These are phyloP conservation scores for Postia placenta DNA, from an alignment of 768 basidiomycete genomes.

Conservation along the genomic window DNA sequence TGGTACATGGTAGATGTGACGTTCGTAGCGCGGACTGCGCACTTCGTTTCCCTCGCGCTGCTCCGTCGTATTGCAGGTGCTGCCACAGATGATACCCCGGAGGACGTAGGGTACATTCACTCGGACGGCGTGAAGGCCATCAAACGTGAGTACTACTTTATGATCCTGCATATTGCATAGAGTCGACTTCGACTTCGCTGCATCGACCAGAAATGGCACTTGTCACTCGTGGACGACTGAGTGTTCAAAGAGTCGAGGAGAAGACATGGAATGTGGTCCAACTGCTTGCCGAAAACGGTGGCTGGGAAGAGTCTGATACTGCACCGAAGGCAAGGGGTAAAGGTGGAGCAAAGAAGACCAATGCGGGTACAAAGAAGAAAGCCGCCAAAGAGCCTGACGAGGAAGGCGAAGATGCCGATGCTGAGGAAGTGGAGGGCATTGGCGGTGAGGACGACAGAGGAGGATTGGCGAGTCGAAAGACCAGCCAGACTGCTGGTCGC, in stretches of 20 bases:
- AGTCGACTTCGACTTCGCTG: neutral
- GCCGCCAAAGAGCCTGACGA: neutral
- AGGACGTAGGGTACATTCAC: slow-evolving; percentile 62
- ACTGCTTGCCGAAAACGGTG: slow-evolving; percentile 62
- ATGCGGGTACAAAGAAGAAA: neutral
- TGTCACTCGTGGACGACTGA: slow-evolving; percentile 74
- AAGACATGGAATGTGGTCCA: slow-evolving; percentile 60
- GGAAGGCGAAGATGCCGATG: neutral
- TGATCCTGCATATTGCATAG: neutral
- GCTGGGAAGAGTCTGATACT: slow-evolving; percentile 50
- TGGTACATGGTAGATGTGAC: slow-evolving; percentile 92
- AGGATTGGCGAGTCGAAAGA: neutral
- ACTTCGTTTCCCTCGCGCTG: slow-evolving; percentile 77
- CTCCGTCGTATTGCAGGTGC: slow-evolving; percentile 56
- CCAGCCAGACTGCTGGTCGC: neutral
- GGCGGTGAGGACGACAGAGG: neutral
- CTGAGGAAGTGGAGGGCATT: neutral
- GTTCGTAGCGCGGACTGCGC: slow-evolving; percentile 54
- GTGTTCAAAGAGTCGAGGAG: slow-evolving; percentile 75
- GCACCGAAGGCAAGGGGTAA: slow-evolving; percentile 14
- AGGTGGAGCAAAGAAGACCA: neutral
- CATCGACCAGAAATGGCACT: slow-evolving; percentile 61
- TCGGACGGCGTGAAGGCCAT: slow-evolving; percentile 54
- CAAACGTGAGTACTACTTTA: slow-evolving; percentile 39
- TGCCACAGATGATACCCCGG: slow-evolving; percentile 32